These are phyloP conservation scores for Tuber umbilicatum DNA, from an alignment of 495 filamentous ascomycete species.

Conservation along the genomic window DNA sequence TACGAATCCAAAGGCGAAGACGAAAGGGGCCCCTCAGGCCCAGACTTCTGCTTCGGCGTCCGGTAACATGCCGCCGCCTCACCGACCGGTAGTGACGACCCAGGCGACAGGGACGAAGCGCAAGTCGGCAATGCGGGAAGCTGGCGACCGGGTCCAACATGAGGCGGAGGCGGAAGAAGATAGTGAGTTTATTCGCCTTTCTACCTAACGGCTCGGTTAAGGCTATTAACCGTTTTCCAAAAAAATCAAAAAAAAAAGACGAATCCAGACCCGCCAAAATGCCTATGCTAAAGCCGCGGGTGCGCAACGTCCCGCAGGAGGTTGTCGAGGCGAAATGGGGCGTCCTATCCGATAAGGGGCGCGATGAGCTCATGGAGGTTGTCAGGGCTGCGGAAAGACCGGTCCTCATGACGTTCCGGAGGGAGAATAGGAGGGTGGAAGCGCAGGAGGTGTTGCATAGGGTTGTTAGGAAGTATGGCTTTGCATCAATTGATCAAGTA, in stretches of 20 bases:
- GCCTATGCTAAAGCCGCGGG: conserved; percentile 25
- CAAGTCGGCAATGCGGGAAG: neutral
- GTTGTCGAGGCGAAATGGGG: conserved; percentile 34
- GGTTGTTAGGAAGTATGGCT: conserved; percentile 25
- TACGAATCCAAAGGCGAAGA: neutral
- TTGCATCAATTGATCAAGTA: neutral
- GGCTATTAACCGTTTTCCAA: neutral
- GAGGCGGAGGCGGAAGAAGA: neutral
- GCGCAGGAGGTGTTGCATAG: conserved; percentile 27
- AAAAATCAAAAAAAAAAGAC: neutral
- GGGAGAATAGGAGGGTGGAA: conserved; percentile 25
- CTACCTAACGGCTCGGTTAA: neutral
- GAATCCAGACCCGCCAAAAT: conserved; percentile 16
- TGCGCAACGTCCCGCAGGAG: conserved; percentile 25
- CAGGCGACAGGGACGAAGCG: neutral
- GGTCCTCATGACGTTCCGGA: conserved; percentile 34
- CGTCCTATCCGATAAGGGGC: conserved; percentile 16
- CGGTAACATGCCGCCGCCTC: neutral
- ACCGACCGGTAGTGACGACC: neutral
- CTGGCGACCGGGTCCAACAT: neutral
- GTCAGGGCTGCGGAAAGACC: conserved; percentile 31
- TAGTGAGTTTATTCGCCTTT: neutral
- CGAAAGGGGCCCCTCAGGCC: neutral
- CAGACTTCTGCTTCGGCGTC: neutral
- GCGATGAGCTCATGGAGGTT: conserved; percentile 29